phyloP scores from a whole-genome alignment of 179 eudicot genomes.

The Spinacia oleracea region DNA sequence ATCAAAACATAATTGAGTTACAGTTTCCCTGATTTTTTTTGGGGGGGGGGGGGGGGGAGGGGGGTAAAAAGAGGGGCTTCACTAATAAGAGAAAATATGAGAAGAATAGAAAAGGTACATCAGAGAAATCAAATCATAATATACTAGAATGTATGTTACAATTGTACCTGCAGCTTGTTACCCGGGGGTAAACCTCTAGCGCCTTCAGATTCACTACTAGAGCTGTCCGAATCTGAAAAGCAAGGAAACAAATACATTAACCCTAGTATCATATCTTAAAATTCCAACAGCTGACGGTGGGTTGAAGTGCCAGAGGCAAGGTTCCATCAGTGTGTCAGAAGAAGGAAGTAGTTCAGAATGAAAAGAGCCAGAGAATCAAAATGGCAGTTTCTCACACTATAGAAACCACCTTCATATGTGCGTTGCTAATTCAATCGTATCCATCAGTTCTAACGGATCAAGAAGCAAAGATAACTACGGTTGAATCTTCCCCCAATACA shows the following conservation, averaged over 20 bases:
- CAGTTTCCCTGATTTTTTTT: too few species aligned
- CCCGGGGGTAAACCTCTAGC: constrained; percentile 35
- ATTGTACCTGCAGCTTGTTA: constrained; percentile 46
- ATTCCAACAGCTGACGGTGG: background rate
- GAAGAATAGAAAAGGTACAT: background rate
- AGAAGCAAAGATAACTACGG: background rate
- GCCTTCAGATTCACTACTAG: constrained; percentile 48
- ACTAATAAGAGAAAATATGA: background rate
- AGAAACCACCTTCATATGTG: background rate
- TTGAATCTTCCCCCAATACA: background rate
- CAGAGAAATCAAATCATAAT: background rate
- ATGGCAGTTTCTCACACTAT: background rate
- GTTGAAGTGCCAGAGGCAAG: background rate
- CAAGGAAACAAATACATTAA: constrained; percentile 3
- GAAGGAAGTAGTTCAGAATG: background rate
- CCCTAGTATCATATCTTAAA: background rate
- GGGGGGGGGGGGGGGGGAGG: too few species aligned
- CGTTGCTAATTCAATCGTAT: background rate
- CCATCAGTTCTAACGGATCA: background rate
- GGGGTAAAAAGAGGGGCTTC: background rate
- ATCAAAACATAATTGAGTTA: background rate
- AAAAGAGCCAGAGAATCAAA: background rate
- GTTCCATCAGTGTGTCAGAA: background rate
- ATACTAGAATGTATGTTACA: background rate
- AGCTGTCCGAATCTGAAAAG: constrained; percentile 48